phyloP scores from a whole-genome alignment of 257 asterid genomes.

The Solanum corneliomulleri region DNA sequence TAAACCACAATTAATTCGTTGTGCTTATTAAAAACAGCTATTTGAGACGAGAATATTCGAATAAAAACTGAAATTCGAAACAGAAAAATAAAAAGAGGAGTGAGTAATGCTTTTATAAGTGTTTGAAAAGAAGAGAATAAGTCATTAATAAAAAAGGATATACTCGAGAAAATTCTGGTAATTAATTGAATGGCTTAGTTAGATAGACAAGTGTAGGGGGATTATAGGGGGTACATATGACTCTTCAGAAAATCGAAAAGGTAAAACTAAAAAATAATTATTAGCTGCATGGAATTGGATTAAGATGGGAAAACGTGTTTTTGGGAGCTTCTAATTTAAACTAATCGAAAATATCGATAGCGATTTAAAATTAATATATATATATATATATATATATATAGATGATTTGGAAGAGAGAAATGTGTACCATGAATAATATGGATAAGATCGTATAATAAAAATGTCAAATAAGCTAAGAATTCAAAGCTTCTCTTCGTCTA shows the following conservation, averaged over 20 bases:
- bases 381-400: too few species aligned
- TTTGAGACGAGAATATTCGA: background rate
- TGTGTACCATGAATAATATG: background rate
- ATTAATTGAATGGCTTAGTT: background rate
- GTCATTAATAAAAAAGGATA: background rate
- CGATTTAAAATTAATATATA: background rate
- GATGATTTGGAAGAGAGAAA: background rate
- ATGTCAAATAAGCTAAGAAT: background rate
- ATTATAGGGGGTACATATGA: background rate
- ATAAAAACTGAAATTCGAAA: background rate
- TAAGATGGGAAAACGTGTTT: background rate
- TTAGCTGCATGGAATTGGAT: background rate
- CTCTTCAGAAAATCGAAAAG: background rate
- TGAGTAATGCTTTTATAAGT: background rate
- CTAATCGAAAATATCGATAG: background rate
- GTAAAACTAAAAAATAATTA: background rate
- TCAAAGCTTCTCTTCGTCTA: background rate
- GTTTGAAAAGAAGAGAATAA: background rate
- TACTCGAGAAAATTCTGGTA: background rate
- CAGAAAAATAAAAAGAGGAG: background rate
- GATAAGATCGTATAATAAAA: background rate
- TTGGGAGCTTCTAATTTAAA: background rate
- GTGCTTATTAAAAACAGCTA: conserved; percentile 11
- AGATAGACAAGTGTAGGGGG: background rate
- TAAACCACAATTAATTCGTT: background rate